These are phyloP conservation scores for Auricularia cornea DNA, from an alignment of 768 basidiomycete genomes.

Conservation along the genomic window DNA sequence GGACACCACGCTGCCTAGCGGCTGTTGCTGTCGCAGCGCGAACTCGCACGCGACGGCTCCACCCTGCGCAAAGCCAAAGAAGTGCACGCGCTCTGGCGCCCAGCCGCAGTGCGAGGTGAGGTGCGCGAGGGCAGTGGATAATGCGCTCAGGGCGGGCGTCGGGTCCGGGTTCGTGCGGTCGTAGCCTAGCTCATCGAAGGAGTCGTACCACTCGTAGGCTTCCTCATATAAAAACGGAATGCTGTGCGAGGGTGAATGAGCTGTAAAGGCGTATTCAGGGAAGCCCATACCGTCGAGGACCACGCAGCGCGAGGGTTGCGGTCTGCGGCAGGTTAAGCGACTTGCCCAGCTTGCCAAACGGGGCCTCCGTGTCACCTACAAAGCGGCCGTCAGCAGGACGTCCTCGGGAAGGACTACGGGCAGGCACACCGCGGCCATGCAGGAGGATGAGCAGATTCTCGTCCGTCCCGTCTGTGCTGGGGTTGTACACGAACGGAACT, in stretches of 20 bases:
- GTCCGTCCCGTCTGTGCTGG: slow-evolving; percentile 78
- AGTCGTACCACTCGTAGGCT: slow-evolving; percentile 80
- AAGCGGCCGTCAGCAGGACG: too few relatives aligned
- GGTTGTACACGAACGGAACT: slow-evolving; percentile 54
- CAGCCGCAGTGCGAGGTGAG: slow-evolving; percentile 56
- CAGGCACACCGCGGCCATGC: slow-evolving; percentile 68
- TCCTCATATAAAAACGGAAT: slow-evolving; percentile 73
- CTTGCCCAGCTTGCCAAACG: slow-evolving; percentile 66
- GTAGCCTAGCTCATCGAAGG: slow-evolving; percentile 75
- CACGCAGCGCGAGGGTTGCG: slow-evolving; percentile 71
- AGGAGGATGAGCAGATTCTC: slow-evolving; percentile 78
- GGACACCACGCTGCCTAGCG: slow-evolving; percentile 58
- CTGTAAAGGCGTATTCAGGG: neutral
- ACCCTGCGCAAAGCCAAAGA: slow-evolving; percentile 86
- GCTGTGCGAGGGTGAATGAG: slow-evolving; percentile 26
- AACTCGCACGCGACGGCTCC: slow-evolving; percentile 70
- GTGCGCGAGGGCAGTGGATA: slow-evolving; percentile 40
- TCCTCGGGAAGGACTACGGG: too few relatives aligned
- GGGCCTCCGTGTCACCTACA: slow-evolving; percentile 70
- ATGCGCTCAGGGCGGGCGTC: slow-evolving; percentile 54
- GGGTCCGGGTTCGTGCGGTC: slow-evolving; percentile 65
- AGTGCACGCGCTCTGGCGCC: slow-evolving; percentile 61
- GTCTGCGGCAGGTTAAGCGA: slow-evolving; percentile 84
- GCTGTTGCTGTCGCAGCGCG: slow-evolving; percentile 16
- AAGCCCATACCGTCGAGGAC: slow-evolving; percentile 57